Conservation (phyloP, 129 eudicot species). For the Pulicaria dysenterica region DNA sequence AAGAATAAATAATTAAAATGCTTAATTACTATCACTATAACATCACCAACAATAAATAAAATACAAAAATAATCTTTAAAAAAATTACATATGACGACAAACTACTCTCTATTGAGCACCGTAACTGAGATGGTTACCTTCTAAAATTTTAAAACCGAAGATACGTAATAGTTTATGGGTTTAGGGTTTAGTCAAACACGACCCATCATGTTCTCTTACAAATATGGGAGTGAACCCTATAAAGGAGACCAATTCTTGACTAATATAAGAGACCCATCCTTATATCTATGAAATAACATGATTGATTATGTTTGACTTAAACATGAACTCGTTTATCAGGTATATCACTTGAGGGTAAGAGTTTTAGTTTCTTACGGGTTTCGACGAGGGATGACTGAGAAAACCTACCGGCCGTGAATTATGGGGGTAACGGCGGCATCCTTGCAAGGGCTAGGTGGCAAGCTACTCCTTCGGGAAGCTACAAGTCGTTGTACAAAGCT, state of each 20-base stretch:
- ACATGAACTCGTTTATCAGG: too few relatives aligned
- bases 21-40: constrained; percentile 17
- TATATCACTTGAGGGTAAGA: too few relatives aligned
- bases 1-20: constrained; percentile 14
- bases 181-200: too few relatives aligned
- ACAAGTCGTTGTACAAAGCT: constrained; percentile 81
- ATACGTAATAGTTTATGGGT: too few relatives aligned
- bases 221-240: too few relatives aligned
- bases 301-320: too few relatives aligned
- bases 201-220: too few relatives aligned
- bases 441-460: constrained; percentile 97
- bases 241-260: too few relatives aligned
- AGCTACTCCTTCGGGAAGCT: constrained; percentile 64
- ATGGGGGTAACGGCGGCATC: constrained; percentile 74
- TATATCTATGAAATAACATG: too few relatives aligned
- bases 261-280: too few relatives aligned
- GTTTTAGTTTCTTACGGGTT: too few relatives aligned
- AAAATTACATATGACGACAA: constrained; percentile 32
- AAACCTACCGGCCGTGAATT: constrained; percentile 75
- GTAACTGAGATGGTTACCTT: constrained; percentile 41
- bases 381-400: not conserved
- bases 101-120: constrained; percentile 36
- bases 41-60: constrained; percentile 18
- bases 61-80: constrained; percentile 17
- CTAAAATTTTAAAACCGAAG: too few relatives aligned